Conservation (phyloP, 257 asterid genomes). For the Petunia secreta region DNA sequence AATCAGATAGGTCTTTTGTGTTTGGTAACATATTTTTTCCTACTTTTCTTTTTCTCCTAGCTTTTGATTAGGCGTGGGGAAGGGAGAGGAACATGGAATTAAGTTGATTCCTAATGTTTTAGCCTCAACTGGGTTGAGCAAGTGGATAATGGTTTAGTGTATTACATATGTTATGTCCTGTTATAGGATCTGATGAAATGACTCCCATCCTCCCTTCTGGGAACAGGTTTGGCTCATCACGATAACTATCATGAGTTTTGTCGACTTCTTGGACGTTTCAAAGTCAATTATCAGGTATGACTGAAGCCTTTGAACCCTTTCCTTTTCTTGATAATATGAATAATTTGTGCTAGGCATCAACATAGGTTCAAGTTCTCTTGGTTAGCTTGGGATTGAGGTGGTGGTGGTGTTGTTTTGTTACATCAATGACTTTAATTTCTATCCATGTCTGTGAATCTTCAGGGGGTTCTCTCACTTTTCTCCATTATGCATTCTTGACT, state of each 20-base stretch:
- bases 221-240: conserved; percentile 88
- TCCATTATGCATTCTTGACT: neutral
- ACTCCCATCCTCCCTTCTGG: neutral
- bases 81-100: neutral
- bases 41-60: neutral
- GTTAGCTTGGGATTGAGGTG: neutral
- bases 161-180: conserved; percentile 13
- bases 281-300: conserved; percentile 89
- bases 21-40: neutral
- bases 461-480: neutral
- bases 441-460: neutral
- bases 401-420: neutral
- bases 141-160: neutral
- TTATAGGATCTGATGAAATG: neutral
- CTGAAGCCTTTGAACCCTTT: neutral
- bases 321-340: conserved; percentile 1
- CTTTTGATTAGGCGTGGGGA: neutral
- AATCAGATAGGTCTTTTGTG: neutral
- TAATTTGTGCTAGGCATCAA: neutral
- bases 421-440: neutral
- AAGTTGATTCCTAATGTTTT: neutral
- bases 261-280: conserved; percentile 99
- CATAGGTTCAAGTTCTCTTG: neutral
- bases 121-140: neutral
- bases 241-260: conserved; percentile 99